A percentile compares a stretch with the other conserved stretches of the same genome.
Conservation (phyloP, 2,329 filamentous ascomycete genomes). For the Aspergillus unguis region DNA sequence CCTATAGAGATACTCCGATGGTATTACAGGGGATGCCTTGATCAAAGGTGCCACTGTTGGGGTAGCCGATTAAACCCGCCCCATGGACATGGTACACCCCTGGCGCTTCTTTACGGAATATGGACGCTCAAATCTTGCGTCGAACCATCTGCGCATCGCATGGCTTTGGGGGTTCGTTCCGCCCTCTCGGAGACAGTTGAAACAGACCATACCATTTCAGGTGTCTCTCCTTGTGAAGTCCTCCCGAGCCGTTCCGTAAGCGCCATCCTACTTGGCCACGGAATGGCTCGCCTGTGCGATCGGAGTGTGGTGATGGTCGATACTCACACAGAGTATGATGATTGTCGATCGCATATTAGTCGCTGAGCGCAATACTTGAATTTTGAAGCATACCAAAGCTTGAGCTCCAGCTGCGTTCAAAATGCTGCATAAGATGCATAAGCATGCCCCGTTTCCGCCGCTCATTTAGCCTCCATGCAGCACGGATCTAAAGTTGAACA, state of each 20-base stretch:
- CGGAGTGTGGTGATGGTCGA: not conserved
- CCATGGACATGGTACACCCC: constrained; percentile 10
- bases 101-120: constrained; percentile 4
- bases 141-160: constrained; percentile 5
- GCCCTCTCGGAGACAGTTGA: constrained; percentile 1
- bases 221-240: not conserved
- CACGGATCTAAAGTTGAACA: constrained; percentile 9
- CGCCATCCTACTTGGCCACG: constrained; percentile 7
- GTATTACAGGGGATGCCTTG: constrained; percentile 3
- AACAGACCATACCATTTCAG: not conserved
- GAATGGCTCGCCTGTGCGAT: not conserved
- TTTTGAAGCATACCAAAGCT: constrained; percentile 1
- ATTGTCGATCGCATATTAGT: constrained; percentile 8
- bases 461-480: constrained; percentile 9
- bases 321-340: not conserved
- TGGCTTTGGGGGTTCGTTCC: constrained; percentile 3
- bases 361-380: not conserved
- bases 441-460: constrained; percentile 5
- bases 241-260: not conserved
- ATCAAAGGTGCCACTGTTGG: constrained; percentile 9
- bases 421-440: constrained; percentile 3
- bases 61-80: constrained; percentile 1
- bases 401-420: constrained; percentile 2
- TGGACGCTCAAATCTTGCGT: constrained; percentile 8
- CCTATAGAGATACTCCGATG: not conserved